Percentiles rank a stretch among this genome's conserved stretches.
Evolutionary conservation across 805 yeast species (phyloP).

Genomic region (Spathaspora gorwiae): DNA sequence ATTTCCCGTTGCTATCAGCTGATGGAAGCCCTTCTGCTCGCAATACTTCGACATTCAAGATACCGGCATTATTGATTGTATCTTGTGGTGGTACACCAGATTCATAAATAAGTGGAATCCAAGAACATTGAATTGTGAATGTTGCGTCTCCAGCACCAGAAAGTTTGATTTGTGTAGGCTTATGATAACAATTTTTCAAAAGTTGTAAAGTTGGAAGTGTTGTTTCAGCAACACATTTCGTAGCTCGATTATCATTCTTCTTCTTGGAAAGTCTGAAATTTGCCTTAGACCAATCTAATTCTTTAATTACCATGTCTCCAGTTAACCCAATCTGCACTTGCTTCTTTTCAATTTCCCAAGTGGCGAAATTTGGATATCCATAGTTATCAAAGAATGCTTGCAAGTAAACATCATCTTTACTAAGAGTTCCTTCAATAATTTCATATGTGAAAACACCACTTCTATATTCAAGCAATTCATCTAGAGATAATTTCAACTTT

Average conservation of each 20-base stretch:
- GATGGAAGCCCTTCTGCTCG: slow-evolving; percentile 68
- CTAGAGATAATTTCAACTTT: slow-evolving; percentile 49
- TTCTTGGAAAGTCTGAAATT: slow-evolving; percentile 60
- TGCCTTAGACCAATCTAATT: slow-evolving; percentile 68
- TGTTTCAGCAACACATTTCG: slow-evolving; percentile 56
- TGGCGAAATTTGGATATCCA: slow-evolving; percentile 59
- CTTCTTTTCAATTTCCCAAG: slow-evolving; percentile 50
- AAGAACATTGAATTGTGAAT: slow-evolving; percentile 59
- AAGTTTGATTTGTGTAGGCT: slow-evolving; percentile 55
- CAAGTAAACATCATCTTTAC: slow-evolving; percentile 55
- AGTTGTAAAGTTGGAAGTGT: slow-evolving; percentile 64
- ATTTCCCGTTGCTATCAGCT: slow-evolving; percentile 88
- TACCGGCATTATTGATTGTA: slow-evolving; percentile 71
- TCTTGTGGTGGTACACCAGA: slow-evolving; percentile 67
- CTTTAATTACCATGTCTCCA: slow-evolving; percentile 74
- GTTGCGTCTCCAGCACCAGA: slow-evolving; percentile 49
- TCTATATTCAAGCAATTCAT: slow-evolving; percentile 52
- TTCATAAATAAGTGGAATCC: slow-evolving; percentile 67
- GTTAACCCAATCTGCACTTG: slow-evolving; percentile 35
- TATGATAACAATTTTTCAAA: slow-evolving; percentile 58
- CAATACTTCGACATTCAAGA: slow-evolving; percentile 53
- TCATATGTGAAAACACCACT: slow-evolving; percentile 77
- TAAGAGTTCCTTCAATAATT: slow-evolving; percentile 53
- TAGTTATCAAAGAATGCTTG: slow-evolving; percentile 76
- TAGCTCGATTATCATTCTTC: slow-evolving; percentile 48